phyloP scores from a whole-genome alignment of 23 red algal genomes.

The Gracilariopsis chorda region DNA sequence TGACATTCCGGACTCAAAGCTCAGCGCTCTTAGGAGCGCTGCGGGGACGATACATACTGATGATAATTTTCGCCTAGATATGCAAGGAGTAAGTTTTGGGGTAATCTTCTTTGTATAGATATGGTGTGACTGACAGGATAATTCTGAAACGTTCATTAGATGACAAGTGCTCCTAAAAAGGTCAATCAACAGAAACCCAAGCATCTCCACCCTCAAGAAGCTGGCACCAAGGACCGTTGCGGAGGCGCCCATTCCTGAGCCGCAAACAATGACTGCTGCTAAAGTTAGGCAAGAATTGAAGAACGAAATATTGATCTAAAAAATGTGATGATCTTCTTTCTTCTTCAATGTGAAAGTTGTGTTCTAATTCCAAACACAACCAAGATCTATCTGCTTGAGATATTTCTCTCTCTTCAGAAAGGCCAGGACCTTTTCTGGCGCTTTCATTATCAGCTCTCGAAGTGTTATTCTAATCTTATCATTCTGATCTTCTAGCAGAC shows the following conservation, averaged over 20 bases:
- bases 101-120: not conserved
- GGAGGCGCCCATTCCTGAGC: not conserved
- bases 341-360: no score
- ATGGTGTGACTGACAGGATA: not conserved
- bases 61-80: not conserved
- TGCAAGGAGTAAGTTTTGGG: not conserved
- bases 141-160: not conserved
- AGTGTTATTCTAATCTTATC: no score
- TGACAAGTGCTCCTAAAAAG: not conserved
- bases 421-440: no score
- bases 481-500: no score
- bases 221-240: not conserved
- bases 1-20: not conserved
- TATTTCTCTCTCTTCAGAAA: no score
- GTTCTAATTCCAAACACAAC: no score
- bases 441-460: no score
- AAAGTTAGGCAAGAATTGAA: not conserved
- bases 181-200: not conserved
- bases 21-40: not conserved
- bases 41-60: not conserved
- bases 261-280: not conserved
- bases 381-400: no score
- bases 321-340: no score
- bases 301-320: not conserved
- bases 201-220: not conserved